Conservation (phyloP, 306 rosid species). For the Cucurbita argyrosperma region DNA sequence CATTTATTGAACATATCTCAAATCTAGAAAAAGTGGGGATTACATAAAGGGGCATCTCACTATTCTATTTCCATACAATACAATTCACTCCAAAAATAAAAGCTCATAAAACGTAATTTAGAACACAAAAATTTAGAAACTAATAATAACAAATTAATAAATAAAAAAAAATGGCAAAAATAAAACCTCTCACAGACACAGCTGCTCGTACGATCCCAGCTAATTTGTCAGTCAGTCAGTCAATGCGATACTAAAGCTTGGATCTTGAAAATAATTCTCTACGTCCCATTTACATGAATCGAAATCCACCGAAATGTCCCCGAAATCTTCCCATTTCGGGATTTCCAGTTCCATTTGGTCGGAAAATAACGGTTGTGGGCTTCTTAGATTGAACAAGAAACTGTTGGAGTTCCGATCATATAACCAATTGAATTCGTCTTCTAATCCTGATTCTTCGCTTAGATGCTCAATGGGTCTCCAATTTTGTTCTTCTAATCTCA, state of each 20-base stretch:
- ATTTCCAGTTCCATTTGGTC: constrained; percentile 12
- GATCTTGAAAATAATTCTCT: constrained; percentile 39
- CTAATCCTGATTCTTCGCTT: neutral
- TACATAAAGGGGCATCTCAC: neutral
- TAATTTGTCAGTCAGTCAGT: constrained; percentile 2
- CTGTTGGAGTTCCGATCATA: neutral
- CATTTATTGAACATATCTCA: neutral
- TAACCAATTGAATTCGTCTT: neutral
- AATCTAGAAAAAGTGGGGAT: neutral
- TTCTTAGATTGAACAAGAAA: neutral
- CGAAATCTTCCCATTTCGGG: neutral
- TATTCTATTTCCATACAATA: neutral
- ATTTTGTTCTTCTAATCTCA: constrained; percentile 14
- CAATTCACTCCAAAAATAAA: neutral
- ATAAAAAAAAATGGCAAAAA: neutral
- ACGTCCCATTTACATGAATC: constrained; percentile 65
- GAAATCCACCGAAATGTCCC: constrained; percentile 36
- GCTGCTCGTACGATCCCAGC: neutral
- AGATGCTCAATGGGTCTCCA: constrained; percentile 3
- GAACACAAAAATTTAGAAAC: neutral
- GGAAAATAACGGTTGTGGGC: neutral
- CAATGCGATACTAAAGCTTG: neutral
- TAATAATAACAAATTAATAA: neutral
- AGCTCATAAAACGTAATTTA: neutral
- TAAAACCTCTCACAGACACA: neutral